Conservation (phyloP, 257 asterid species). For the Solanum sejunctum region DNA sequence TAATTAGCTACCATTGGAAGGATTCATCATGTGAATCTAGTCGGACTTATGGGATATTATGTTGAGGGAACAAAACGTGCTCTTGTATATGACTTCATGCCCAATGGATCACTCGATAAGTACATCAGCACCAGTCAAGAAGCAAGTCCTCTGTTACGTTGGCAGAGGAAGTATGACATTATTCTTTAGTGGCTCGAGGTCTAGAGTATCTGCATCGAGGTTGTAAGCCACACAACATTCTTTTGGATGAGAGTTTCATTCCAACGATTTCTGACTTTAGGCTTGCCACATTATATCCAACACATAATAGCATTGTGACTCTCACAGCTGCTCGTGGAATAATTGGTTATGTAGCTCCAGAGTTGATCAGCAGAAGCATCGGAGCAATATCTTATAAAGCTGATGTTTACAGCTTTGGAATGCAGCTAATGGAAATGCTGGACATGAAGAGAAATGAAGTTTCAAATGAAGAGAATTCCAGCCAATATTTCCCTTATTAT, state of each 20-base stretch:
- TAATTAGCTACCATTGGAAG: too few relatives aligned
- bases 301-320: not conserved
- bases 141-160: too few relatives aligned
- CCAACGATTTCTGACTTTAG: not conserved
- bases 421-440: not conserved
- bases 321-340: not conserved
- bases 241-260: not conserved
- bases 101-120: too few relatives aligned
- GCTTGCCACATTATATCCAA: not conserved
- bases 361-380: not conserved
- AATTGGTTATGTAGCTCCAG: not conserved
- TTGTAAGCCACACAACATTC: not conserved
- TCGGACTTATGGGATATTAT: too few relatives aligned
- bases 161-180: too few relatives aligned
- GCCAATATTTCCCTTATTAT: not conserved
- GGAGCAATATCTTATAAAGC: not conserved
- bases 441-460: not conserved
- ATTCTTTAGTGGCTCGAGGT: too few relatives aligned
- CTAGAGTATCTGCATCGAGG: not conserved
- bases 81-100: too few relatives aligned
- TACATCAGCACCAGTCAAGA: too few relatives aligned
- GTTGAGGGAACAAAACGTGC: too few relatives aligned
- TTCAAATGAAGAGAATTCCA: not conserved
- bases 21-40: too few relatives aligned
- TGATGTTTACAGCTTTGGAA: not conserved